Evolutionary conservation across 305 asterid species (phyloP), one percentile per base, ranked within the genome.

Genomic region (Andrographis paniculata): DNA sequence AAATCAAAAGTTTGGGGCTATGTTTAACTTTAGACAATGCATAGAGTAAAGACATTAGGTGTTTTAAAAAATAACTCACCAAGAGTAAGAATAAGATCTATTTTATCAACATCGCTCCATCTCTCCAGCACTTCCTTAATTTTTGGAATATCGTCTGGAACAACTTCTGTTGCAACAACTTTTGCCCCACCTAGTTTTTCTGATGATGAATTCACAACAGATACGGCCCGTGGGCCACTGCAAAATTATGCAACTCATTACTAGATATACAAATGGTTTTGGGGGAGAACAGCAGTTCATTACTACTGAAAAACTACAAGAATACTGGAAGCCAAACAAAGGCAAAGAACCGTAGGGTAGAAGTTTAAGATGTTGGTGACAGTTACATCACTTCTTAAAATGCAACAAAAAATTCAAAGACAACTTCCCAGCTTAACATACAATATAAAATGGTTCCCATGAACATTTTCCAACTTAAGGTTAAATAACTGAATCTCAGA

Each of bases 161-260:
- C 98, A 69, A 76, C 78, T 42, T 74, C 84, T 54, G 92, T 80
- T 48, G 81, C 73, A 53, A 64, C 82, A 19, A 89, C 86, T 41
- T 50, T 64, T 15, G 92, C 94, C 53, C 97, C 94, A 42, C 96
- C 96, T 45, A 89, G 66, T 40, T 58, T 75, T 67, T 80, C 98
- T 15, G 95, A 85, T n/a, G 86, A 68, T 47, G 79, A 78, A 52
- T 82, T 78, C 65, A 89, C 88, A 45, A 82, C 91, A 18, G 94
- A 82, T 48, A 85, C 76, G 38, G 94, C 98, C 52, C 95, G 73
- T 45, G 96, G 98, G 55, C 96, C 98, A 73, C 98, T 89, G 55
- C 69, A 73, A 47, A 36, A 59, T 53, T 36, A 52, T 18, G 48
- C n/a, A 37, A 46, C 54, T 47, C 50, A 59, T 66, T 53, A 59